Base-by-base conservation (phyloP, 805 yeast genomes). In the Maudiozyma bulderi region DNA sequence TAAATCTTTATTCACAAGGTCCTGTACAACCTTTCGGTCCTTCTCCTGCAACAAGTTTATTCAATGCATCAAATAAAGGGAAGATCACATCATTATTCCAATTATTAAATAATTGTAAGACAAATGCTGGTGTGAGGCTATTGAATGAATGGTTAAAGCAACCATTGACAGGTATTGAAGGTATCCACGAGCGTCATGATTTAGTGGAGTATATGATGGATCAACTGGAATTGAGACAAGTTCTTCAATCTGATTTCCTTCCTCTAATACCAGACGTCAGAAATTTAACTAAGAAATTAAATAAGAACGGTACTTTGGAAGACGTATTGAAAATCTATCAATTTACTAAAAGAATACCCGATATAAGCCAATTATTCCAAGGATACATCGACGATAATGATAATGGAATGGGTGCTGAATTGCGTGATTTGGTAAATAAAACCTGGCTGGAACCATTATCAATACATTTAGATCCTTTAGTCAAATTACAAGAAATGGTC, bases 91-190 rank as follows among this genome's bases (percentile, higher is more conserved):
- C 95, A 8, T 68, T 93, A 40, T 90, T 78, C 62, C 96, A 95
- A 29, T 73, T 93, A 42, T 70, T 93, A 57, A 91, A 93, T 70
- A 80, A 82, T 56, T 91, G 98, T 71, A 88, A 86, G 58, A 84
- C 95, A 4, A 75, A 80, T 2, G 88, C 93, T n/a, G 99, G 99
- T 7, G 72, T 91, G 1, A 75, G 98, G 54, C 68, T 90, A 46
- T 74, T 93, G 29, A 82, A 93, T 13, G 96, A 88, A 60, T 93
- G 99, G 99, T 73, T 93, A 52, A 93, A 91, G 61, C 99, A 93
- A 66, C 99, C 99, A 0, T 73, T 93, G 45, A 82, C 95, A 47
- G 80, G 80, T 54, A 60, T 75, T 9, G 60, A 57, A 0, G 79
- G 73, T 46, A 89, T 93, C 39, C 64, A 69, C 39, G 73, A 80